These are phyloP conservation scores for Trichoderma endophyticum DNA, from an alignment of 2,329 filamentous ascomycete genomes.

Conservation along the genomic window DNA sequence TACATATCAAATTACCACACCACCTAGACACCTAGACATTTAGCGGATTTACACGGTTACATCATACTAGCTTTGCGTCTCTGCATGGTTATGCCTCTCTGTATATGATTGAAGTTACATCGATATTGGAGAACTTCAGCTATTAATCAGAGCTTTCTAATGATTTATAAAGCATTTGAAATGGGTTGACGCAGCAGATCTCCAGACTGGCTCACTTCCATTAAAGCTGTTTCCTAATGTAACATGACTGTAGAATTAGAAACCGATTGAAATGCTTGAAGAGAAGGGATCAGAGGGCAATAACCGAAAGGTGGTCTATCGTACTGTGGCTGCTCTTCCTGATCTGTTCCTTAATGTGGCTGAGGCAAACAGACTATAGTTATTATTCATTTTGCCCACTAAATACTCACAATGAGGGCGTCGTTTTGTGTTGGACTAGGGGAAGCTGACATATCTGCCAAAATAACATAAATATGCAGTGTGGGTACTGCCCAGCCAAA, in stretches of 20 bases:
- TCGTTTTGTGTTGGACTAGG: not conserved
- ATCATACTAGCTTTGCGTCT: not conserved
- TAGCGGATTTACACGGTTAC: not conserved
- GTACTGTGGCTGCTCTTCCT: not conserved
- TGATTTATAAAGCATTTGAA: not conserved
- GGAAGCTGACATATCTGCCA: not conserved
- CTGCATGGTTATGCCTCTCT: not conserved
- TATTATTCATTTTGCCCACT: not conserved
- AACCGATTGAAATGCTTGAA: not conserved
- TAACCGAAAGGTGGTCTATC: not conserved
- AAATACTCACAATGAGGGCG: accelerated
- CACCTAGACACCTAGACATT: no score
- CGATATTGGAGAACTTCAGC: not conserved
- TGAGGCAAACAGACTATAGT: accelerated
- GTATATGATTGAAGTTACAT: not conserved
- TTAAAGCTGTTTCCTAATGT: not conserved
- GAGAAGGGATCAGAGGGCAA: not conserved
- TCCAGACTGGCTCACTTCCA: not conserved
- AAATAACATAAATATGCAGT: not conserved
- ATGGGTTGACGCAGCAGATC: not conserved
- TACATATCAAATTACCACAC: not conserved
- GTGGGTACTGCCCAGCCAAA: not conserved
- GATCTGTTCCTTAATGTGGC: not conserved
- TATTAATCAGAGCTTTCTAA: not conserved
- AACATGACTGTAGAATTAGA: not conserved